These are phyloP conservation scores for Mycena galericulata DNA, from an alignment of 768 basidiomycete genomes.

Conservation along the genomic window DNA sequence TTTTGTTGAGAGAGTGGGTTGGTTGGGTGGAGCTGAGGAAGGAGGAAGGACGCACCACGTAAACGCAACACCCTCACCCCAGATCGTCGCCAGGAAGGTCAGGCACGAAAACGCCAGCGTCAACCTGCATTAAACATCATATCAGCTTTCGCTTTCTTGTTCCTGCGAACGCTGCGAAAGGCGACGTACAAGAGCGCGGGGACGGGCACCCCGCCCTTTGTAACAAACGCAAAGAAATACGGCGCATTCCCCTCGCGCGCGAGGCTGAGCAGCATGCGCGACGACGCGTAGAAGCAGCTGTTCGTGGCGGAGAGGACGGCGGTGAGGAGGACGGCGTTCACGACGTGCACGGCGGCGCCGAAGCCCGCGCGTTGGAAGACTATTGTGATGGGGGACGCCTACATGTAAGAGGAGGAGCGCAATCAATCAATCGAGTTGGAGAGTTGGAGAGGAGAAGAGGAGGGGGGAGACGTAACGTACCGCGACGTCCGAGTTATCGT, in stretches of 20 bases:
- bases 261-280: slow-evolving; percentile 70
- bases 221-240: slow-evolving; percentile 71
- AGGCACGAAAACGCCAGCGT: slow-evolving; percentile 61
- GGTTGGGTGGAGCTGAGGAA: background rate
- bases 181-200: slow-evolving; percentile 62
- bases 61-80: slow-evolving; percentile 67
- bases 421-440: no score
- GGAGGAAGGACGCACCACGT: slow-evolving; percentile 50
- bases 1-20: background rate
- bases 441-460: background rate
- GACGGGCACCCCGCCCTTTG: slow-evolving; percentile 72
- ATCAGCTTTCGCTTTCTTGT: no score
- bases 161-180: background rate
- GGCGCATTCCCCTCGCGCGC: slow-evolving; percentile 77
- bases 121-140: slow-evolving; percentile 44
- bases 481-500: slow-evolving; percentile 51
- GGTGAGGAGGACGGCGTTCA: slow-evolving; percentile 77
- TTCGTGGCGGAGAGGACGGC: slow-evolving; percentile 75
- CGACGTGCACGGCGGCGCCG: slow-evolving; percentile 69
- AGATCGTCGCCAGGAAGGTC: slow-evolving; percentile 69
- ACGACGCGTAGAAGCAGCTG: slow-evolving; percentile 75
- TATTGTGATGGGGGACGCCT: slow-evolving; percentile 71
- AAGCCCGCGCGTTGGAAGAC: slow-evolving; percentile 73
- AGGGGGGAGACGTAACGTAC: slow-evolving; percentile 44
- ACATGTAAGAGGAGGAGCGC: no score